Percentiles rank a stretch among this genome's conserved stretches.
Evolutionary conservation across 2,329 filamentous ascomycete species (phyloP).

Genomic region (Sarocladiaceae sp.): DNA sequence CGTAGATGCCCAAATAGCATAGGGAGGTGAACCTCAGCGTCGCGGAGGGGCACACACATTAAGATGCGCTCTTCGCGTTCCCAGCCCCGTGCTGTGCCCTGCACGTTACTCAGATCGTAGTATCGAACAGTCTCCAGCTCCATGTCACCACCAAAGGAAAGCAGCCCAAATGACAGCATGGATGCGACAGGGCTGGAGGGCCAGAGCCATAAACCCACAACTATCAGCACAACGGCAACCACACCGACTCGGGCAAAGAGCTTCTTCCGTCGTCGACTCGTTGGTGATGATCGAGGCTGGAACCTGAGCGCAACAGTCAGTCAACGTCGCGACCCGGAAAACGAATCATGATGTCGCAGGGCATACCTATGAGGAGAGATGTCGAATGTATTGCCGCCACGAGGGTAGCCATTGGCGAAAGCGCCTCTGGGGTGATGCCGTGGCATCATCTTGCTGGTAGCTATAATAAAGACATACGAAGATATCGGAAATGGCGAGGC

Average conservation of each 20-base stretch:
- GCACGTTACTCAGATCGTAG: conserved; percentile 88
- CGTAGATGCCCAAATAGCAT: conserved; percentile 99
- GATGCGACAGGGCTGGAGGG: conserved; percentile 57
- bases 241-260: conserved; percentile 63
- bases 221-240: conserved; percentile 49
- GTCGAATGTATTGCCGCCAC: conserved; percentile 64
- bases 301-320: conserved; percentile 41
- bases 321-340: neutral
- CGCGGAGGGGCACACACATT: conserved; percentile 87
- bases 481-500: neutral
- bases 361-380: conserved; percentile 83
- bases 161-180: conserved; percentile 61
- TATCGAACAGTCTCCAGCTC: conserved; percentile 94
- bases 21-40: conserved; percentile 82
- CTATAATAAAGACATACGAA: conserved; percentile 8
- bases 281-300: conserved; percentile 70
- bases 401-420: conserved; percentile 78
- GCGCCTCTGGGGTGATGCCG: conserved; percentile 64
- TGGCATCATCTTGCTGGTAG: conserved; percentile 65
- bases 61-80: conserved; percentile 93
- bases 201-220: conserved; percentile 72
- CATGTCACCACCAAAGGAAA: conserved; percentile 61
- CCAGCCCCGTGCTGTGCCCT: conserved; percentile 89
- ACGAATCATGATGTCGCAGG: neutral
- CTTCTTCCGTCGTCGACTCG: conserved; percentile 66